Base-by-base conservation (phyloP, 768 basidiomycete genomes). In the Nidularia sp. region DNA sequence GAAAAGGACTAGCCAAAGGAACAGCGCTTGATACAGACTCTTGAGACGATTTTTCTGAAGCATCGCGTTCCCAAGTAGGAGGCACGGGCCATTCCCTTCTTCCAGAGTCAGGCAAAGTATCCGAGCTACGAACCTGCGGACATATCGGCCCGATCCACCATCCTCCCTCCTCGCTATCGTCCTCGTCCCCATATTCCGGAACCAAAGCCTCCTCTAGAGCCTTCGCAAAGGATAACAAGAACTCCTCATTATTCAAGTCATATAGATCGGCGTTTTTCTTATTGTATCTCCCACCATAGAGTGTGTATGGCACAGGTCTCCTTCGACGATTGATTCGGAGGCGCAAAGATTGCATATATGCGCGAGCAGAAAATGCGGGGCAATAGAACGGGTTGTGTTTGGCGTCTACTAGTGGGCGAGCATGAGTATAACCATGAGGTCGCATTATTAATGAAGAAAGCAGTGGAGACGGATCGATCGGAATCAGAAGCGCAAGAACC, bases 331-430 rank as follows among this genome's bases (percentile, higher is more conserved):
- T 22, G 10, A 49, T 13, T 31, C 31, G 12, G 33, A 45, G 66
- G n/a, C 75, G 75, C 25, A 84, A 63, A 48, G 67, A 71, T 49
- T 72, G 63, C 51, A 83, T 65, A 60, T 77, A 84, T 31, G 69
- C 61, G 47, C 70, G 63, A 8, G 80, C 76, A 49, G 79, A 66
- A 7, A 82, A 52, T 22, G 70, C 58, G 10, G 83, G 81, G 54
- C 83, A 84, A 63, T 84, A 84, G 42, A 78, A 69, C 5, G 83
- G 82, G 52, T 85, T 84, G 52, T 85, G 84, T 29, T 77, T 66
- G n/a, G 70, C 61, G 64, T 84, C 80, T 29, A 79, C 61, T 13
- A 71, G 51, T 39, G 78, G 79, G 13, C 45, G 49, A 39, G 44
- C 47, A 34, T 45, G 48, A 22, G 52, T 18, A 18, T 18, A 18